A percentile compares a stretch with the other conserved stretches of the same genome.
These are phyloP conservation scores for Tilletia caries DNA, from an alignment of 1,284 basidiomycete species.

Conservation along the genomic window DNA sequence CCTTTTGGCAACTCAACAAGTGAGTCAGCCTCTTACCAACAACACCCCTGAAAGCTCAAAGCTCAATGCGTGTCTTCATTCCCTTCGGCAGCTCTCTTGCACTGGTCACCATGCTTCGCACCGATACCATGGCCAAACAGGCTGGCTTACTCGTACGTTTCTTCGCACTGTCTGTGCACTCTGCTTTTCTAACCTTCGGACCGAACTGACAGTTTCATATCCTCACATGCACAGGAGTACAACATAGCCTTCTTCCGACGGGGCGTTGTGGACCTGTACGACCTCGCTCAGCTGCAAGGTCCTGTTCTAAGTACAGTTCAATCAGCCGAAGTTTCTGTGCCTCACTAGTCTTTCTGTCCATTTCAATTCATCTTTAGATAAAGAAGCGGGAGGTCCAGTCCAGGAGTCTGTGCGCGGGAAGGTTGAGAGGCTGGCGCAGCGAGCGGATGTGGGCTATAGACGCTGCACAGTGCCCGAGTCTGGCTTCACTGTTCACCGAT, in stretches of 20 bases:
- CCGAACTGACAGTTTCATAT: too few relatives aligned
- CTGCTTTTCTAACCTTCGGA: not conserved
- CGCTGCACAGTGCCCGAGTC: too few relatives aligned
- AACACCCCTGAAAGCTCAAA: not conserved
- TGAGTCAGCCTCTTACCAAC: too few relatives aligned
- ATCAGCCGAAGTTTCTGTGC: not conserved
- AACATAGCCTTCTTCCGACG: slow-evolving; percentile 12
- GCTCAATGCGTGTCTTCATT: not conserved
- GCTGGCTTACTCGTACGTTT: not conserved
- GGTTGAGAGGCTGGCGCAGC: too few relatives aligned
- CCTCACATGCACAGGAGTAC: not conserved
- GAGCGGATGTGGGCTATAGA: too few relatives aligned
- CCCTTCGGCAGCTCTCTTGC: not conserved
- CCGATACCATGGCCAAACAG: not conserved
- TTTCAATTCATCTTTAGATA: too few relatives aligned
- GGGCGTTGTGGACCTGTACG: slow-evolving; percentile 2
- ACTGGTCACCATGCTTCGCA: slow-evolving; percentile 4
- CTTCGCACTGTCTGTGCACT: not conserved
- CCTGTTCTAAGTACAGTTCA: not conserved
- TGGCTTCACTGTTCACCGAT: too few relatives aligned
- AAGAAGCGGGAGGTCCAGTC: too few relatives aligned
- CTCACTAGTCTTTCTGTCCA: too few relatives aligned
- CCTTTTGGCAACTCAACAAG: slow-evolving; percentile 10
- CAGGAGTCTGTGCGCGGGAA: too few relatives aligned
- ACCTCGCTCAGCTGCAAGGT: slow-evolving; percentile 7